Base-by-base conservation (phyloP, 140 eudicot species). In the Oenanthe javanica region DNA sequence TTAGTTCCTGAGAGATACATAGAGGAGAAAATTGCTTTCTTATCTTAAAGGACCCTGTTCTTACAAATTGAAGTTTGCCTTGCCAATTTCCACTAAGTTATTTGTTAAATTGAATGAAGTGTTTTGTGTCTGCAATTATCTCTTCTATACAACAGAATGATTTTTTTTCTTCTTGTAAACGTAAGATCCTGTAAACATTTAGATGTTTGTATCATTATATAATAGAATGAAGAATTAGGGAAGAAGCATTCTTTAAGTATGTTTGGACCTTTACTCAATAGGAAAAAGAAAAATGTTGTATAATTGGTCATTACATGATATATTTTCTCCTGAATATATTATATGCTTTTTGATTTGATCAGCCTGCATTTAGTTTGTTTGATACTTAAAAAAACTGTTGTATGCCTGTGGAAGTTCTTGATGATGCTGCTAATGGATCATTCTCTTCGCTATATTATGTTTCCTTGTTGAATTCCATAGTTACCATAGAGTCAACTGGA, bases 401-500 rank as follows among this genome's bases (percentile, higher is more conserved):
- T 49, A 49, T 49, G 3, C 10, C 36, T 59, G n/a, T 21, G 27
- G 14, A n/a, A 63, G 38, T 63, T 63, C 6, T 21, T 63, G 70
- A 23, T 0, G 5, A 9, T 63, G 38, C 1, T 23, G 16, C 6
- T 18, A 23, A 55, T 18, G 40, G 23, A 10, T 6, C 40, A 63
- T 23, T 23, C 70, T 23, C 40, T 23, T 61, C 3, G 23, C 15
- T 42, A 0, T 63, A 1, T 40, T 4, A 66, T 19, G 46, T 27
- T 59, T 66, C 48, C 31, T 27, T 63, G 70, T 76, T n/a, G 14
- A 47, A 15, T 76, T 55, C 50, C 45, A 19, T 79, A 94, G 98
- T 94, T 81, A 90, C 94, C 40, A 89, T 92, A 52, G 98, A 94
- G 78, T 90, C 98, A 63, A 90, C 97, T 1, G 98, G 97, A 84